Conservation (phyloP, 2,329 filamentous ascomycete genomes). For the Pseudogymnoascus sp. region DNA sequence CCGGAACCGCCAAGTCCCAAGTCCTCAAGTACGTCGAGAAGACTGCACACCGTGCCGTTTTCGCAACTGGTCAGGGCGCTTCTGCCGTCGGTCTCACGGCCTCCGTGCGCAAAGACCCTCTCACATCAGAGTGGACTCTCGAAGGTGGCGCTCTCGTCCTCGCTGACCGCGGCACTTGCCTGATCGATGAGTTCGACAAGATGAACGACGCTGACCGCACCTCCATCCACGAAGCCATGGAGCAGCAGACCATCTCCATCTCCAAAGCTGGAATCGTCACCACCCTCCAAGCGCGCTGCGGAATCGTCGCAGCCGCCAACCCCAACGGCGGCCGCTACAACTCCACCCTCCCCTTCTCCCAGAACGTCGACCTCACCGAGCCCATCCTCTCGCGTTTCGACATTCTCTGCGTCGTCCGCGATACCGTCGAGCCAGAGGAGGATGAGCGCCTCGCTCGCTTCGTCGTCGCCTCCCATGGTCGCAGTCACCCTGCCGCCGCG, state of each 20-base stretch:
- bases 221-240: conserved; percentile 99
- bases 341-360: conserved; percentile 87
- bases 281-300: conserved; percentile 89
- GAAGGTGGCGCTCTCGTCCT: conserved; percentile 94
- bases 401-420: conserved; percentile 89
- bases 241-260: conserved; percentile 98
- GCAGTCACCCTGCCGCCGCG: conserved; percentile 66
- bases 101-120: conserved; percentile 86
- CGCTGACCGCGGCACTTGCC: conserved; percentile 86
- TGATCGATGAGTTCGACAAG: conserved; percentile 99
- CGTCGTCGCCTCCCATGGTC: conserved; percentile 88
- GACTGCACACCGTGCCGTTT: conserved; percentile 92
- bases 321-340: conserved; percentile 96
- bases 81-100: conserved; percentile 96
- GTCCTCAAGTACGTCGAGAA: conserved; percentile 97
- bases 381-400: conserved; percentile 98
- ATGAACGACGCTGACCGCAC: conserved; percentile 99
- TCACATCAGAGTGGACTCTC: conserved; percentile 95
- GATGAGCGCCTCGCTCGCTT: conserved; percentile 92
- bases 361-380: conserved; percentile 95
- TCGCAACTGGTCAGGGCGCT: conserved; percentile 94
- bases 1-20: conserved; percentile 96
- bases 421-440: conserved; percentile 86
- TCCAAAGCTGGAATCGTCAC: conserved; percentile 98
- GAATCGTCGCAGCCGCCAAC: conserved; percentile 94